These are phyloP conservation scores for Kuraishia capsulata DNA, from an alignment of 805 yeast genomes.

Conservation along the genomic window DNA sequence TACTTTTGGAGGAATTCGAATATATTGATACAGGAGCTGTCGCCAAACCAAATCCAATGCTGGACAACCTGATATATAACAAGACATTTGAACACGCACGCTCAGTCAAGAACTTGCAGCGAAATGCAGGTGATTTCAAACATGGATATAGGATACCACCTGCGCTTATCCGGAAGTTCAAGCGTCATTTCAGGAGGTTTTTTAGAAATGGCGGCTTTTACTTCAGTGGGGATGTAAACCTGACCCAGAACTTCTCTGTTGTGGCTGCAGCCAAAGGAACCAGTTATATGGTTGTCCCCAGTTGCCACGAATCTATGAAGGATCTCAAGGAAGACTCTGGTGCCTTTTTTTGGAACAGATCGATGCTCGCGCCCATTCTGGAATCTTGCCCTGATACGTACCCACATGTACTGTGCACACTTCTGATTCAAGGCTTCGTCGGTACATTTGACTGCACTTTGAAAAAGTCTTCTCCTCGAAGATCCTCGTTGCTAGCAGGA, in stretches of 20 bases:
- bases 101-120: not conserved
- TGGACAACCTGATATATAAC: not conserved
- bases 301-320: not conserved
- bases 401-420: not conserved
- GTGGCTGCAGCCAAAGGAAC: not conserved
- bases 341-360: not conserved
- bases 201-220: constrained; percentile 15
- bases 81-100: not conserved
- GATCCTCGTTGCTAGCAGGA: too few relatives aligned
- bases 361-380: not conserved
- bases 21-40: not conserved
- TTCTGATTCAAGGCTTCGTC: constrained; percentile 1
- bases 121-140: not conserved
- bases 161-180: constrained; percentile 7
- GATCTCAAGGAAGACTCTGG: not conserved
- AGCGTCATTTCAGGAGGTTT: constrained; percentile 6
- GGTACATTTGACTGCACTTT: not conserved
- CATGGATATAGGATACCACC: too few relatives aligned
- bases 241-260: not conserved
- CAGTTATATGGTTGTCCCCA: not conserved
- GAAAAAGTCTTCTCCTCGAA: not conserved
- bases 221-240: constrained; percentile 9
- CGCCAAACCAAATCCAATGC: not conserved
- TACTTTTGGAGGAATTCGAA: not conserved
- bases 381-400: not conserved